These are phyloP conservation scores for Hypoxylon sp. DNA, from an alignment of 2,329 filamentous ascomycete species.

Conservation along the genomic window DNA sequence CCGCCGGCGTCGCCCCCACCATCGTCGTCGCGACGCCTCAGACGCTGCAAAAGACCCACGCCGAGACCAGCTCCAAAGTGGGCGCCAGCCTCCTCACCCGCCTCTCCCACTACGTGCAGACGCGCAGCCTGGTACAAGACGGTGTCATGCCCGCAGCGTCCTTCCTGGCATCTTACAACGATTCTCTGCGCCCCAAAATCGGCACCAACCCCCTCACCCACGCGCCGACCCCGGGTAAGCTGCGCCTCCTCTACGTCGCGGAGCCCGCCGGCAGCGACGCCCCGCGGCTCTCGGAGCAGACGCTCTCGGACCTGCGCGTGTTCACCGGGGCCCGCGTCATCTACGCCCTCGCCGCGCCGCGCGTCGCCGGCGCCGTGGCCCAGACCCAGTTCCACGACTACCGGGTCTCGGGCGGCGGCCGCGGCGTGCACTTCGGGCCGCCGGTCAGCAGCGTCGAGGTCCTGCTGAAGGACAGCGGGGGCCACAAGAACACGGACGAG, in stretches of 20 bases:
- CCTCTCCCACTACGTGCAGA: constrained; percentile 78
- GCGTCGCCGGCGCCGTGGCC: constrained; percentile 88
- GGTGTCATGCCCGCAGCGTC: constrained; percentile 80
- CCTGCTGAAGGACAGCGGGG: constrained; percentile 73
- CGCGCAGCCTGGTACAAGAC: constrained; percentile 73
- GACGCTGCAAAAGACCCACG: constrained; percentile 76
- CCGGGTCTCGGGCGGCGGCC: constrained; percentile 63
- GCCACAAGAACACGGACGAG: constrained; percentile 73
- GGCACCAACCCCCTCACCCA: constrained; percentile 59
- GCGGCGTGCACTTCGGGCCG: constrained; percentile 79
- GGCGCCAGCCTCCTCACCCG: constrained; percentile 71
- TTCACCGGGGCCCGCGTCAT: constrained; percentile 84
- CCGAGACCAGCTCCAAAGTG: constrained; percentile 69
- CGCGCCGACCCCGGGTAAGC: constrained; percentile 68
- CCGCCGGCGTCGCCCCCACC: constrained; percentile 81
- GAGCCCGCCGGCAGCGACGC: constrained; percentile 75
- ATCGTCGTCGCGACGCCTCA: constrained; percentile 83
- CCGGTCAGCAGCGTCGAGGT: constrained; percentile 86
- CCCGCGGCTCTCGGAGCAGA: constrained; percentile 74
- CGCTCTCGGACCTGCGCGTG: constrained; percentile 84
- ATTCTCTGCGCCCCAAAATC: constrained; percentile 68
- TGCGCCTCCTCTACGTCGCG: constrained; percentile 84
- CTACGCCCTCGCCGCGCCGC: constrained; percentile 84
- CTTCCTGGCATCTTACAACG: constrained; percentile 71
- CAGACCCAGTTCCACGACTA: constrained; percentile 94